A percentile compares a stretch with the other conserved stretches of the same genome.
phyloP scores from a whole-genome alignment of 495 filamentous ascomycete genomes.

The Eremomyces bilateralis region DNA sequence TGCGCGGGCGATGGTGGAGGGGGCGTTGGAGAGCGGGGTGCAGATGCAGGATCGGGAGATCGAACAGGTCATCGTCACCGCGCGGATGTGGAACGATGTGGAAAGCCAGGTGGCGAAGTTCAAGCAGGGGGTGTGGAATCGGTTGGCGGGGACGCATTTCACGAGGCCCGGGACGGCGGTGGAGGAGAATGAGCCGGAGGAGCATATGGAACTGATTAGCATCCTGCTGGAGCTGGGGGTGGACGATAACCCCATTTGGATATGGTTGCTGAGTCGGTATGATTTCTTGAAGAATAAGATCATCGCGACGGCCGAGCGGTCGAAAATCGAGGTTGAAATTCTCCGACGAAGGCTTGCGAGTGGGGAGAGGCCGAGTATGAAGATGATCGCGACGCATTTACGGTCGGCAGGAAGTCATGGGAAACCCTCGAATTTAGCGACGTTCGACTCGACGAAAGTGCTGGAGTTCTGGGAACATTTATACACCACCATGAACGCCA shows the following conservation, averaged over 20 bases:
- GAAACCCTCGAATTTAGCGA: slow-evolving; percentile 32
- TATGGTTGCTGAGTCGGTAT: slow-evolving; percentile 76
- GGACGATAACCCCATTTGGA: slow-evolving; percentile 86
- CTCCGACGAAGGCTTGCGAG: slow-evolving; percentile 57
- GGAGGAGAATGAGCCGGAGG: slow-evolving; percentile 37
- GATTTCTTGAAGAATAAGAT: slow-evolving; percentile 77
- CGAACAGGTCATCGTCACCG: slow-evolving; percentile 67
- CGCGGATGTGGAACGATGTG: slow-evolving; percentile 87
- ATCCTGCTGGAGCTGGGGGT: slow-evolving; percentile 79
- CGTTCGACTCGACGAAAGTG: slow-evolving; percentile 50
- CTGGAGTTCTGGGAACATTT: slow-evolving; percentile 82
- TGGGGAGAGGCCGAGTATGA: slow-evolving; percentile 43
- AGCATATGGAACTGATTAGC: slow-evolving; percentile 74
- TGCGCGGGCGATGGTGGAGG: slow-evolving; percentile 37
- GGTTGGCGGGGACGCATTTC: slow-evolving; percentile 28
- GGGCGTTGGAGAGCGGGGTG: slow-evolving; percentile 24
- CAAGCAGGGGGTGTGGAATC: slow-evolving; percentile 73
- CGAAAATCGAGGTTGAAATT: slow-evolving; percentile 79
- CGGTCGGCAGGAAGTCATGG: no score
- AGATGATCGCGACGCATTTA: slow-evolving; percentile 48
- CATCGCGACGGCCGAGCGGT: slow-evolving; percentile 50
- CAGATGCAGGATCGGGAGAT: slow-evolving; percentile 50
- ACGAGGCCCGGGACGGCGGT: slow-evolving; percentile 19
- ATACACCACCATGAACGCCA: slow-evolving; percentile 39
- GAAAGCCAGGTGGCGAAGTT: slow-evolving; percentile 62